Conservation (phyloP, 2,329 filamentous ascomycete genomes). For the Aspergillus carbonarius region DNA sequence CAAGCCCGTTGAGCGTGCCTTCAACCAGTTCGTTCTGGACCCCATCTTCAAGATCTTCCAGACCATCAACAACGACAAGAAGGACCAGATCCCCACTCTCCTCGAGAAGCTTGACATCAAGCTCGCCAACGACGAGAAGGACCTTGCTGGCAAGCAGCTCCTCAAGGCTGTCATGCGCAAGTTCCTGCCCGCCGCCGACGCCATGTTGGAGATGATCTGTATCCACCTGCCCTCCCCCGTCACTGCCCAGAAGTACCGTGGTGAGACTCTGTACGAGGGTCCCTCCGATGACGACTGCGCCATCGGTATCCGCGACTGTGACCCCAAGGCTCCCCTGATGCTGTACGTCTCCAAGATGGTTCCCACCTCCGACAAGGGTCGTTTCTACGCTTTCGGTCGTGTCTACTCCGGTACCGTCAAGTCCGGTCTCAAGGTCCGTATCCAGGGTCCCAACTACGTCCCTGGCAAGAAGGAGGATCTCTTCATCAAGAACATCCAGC, state of each 20-base stretch:
- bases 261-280: slow-evolving; percentile 98
- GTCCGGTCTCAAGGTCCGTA: slow-evolving; percentile 99
- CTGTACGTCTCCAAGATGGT: slow-evolving; percentile 99
- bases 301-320: slow-evolving; percentile 97
- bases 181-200: slow-evolving; percentile 97
- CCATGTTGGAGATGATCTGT: slow-evolving; percentile 99
- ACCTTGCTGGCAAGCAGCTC: slow-evolving; percentile 94
- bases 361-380: slow-evolving; percentile 98
- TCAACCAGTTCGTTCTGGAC: slow-evolving; percentile 99
- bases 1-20: slow-evolving; percentile 91
- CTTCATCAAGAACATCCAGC: slow-evolving; percentile 99
- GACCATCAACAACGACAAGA: slow-evolving; percentile 98
- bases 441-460: slow-evolving; percentile 98
- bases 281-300: slow-evolving; percentile 86
- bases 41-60: slow-evolving; percentile 99
- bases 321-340: slow-evolving; percentile 98
- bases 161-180: slow-evolving; percentile 98
- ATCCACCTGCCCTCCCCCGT: slow-evolving; percentile 95
- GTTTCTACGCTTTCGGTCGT: slow-evolving; percentile 99
- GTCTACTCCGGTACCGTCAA: slow-evolving; percentile 98
- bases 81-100: slow-evolving; percentile 79
- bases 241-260: slow-evolving; percentile 96
- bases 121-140: slow-evolving; percentile 80
- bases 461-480: slow-evolving; percentile 99
- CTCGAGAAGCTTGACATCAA: slow-evolving; percentile 94